Percentiles rank a stretch among this genome's conserved stretches.
phyloP scores from a whole-genome alignment of 345 rosid genomes.

The Salix brachista region DNA sequence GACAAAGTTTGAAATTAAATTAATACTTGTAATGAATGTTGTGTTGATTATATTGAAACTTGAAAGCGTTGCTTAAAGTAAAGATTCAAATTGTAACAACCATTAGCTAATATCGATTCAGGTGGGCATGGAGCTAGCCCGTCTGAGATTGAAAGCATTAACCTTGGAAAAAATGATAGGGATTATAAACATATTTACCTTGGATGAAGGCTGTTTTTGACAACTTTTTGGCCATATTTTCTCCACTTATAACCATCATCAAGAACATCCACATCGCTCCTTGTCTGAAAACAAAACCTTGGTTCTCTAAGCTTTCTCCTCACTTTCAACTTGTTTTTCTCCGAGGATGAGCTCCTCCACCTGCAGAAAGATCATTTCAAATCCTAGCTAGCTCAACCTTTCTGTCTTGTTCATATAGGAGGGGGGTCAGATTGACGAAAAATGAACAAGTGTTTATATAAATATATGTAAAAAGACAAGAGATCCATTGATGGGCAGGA shows the following conservation, averaged over 20 bases:
- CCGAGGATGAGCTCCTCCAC: slow-evolving; percentile 74
- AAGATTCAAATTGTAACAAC: not conserved
- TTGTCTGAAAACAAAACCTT: slow-evolving; percentile 95
- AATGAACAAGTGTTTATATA: not conserved
- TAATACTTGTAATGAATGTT: not conserved
- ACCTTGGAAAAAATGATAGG: not conserved
- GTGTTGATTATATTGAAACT: not conserved
- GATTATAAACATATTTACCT: slow-evolving; percentile 41
- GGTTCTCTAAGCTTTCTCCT: slow-evolving; percentile 96
- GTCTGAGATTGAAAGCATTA: not conserved
- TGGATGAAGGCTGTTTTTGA: slow-evolving; percentile 97
- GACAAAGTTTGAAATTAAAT: not conserved
- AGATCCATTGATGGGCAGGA: slow-evolving; percentile 21
- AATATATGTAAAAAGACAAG: slow-evolving; percentile 3
- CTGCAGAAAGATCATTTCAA: slow-evolving; percentile 26
- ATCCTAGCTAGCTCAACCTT: not conserved
- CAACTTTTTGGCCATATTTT: slow-evolving; percentile 97
- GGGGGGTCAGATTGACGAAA: not conserved
- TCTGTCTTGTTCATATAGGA: not conserved
- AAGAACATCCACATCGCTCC: slow-evolving; percentile 92
- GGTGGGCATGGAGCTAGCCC: not conserved
- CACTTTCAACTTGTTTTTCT: slow-evolving; percentile 70
- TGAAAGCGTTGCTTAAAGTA: not conserved
- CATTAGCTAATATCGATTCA: not conserved
- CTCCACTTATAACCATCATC: slow-evolving; percentile 99